Base-by-base conservation (phyloP, 352 stramenopile genomes). In the Peronospora tabacina region DNA sequence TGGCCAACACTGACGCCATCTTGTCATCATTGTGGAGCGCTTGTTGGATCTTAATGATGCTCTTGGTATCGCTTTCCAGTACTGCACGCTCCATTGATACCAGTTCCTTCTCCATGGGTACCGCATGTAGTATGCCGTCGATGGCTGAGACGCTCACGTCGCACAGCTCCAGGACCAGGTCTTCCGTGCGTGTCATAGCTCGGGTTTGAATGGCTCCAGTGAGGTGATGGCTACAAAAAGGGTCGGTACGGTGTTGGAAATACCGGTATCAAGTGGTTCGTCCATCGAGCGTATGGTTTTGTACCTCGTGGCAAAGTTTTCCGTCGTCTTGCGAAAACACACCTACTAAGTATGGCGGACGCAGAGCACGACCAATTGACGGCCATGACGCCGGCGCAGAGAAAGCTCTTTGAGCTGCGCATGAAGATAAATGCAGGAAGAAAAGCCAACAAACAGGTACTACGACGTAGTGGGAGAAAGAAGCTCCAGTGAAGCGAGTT, bases 351-450 rank as follows among this genome's bases (percentile, higher is more conserved):
- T 20, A 70, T 63, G 49, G 35, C 53, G 46, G 51, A 66, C 58
- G 46, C 29, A 42, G 65, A 76, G 40, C 58, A 75, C 11, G 75
- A 82, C 52, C 47, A 65, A 17, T 42, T 82, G 41, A 66, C 69
- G 52, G 59, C 65, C 19, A 86, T 89, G 77, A 88, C 77, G 51
- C 74, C 77, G 16, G 78, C 75, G 49, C 75, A 91, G 55, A 69
- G 57, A 35, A 91, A 88, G 62, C 72, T 91, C 49, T 91, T 91
- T 59, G 71, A 91, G 67, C 61, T 91, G 44, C 77, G 80, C 33
- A 91, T 91, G 80, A 86, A 88, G 55, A 77, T 89, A 37, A 91
- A 91, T 51, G 78, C 77, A 5, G 80, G 77, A 0, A 60, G 80
- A 34, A 89, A 89, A 51, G 75, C 77, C 10, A 88, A 88, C 56